A percentile compares a stretch with the other conserved stretches of the same genome.
Conservation (phyloP, 2,329 filamentous ascomycete species). For the Clathrospora elynae region DNA sequence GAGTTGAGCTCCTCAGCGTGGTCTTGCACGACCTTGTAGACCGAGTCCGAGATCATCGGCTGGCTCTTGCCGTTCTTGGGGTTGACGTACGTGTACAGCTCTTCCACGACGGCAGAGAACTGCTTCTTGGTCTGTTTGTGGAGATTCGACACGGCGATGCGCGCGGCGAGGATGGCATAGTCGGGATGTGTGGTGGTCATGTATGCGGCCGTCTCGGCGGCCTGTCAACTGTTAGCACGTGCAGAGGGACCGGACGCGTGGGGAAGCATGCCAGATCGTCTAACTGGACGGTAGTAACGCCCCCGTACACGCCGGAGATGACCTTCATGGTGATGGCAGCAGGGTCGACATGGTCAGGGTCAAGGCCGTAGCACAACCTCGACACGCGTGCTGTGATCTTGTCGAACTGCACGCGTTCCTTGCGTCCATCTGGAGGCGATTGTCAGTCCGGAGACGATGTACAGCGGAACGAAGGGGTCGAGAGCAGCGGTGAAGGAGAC, state of each 20-base stretch:
- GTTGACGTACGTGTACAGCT: conserved; percentile 95
- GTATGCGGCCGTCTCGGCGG: conserved; percentile 97
- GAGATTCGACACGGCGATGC: conserved; percentile 98
- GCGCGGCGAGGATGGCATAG: conserved; percentile 96
- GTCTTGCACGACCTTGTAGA: conserved; percentile 91
- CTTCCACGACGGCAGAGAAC: conserved; percentile 92
- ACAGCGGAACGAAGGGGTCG: conserved; percentile 20
- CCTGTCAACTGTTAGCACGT: conserved; percentile 59
- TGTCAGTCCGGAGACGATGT: conserved; percentile 35
- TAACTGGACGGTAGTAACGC: conserved; percentile 93
- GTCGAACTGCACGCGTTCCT: conserved; percentile 99
- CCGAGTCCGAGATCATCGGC: conserved; percentile 93
- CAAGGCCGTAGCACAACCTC: conserved; percentile 94
- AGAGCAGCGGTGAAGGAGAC: conserved; percentile 15
- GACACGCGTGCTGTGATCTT: conserved; percentile 99
- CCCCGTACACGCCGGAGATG: conserved; percentile 98
- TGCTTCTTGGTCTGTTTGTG: conserved; percentile 99
- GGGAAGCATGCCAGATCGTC: conserved; percentile 81
- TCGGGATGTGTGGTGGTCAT: conserved; percentile 99
- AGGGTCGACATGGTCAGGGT: conserved; percentile 93
- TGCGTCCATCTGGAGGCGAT: conserved; percentile 79
- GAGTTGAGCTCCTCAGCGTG: conserved; percentile 98
- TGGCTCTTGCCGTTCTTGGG: conserved; percentile 82
- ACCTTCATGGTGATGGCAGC: conserved; percentile 99
- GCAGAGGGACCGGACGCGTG: conserved; percentile 20